Base-by-base conservation (phyloP, 2,329 filamentous ascomycete species). In the Clonostachys rhizophaga region DNA sequence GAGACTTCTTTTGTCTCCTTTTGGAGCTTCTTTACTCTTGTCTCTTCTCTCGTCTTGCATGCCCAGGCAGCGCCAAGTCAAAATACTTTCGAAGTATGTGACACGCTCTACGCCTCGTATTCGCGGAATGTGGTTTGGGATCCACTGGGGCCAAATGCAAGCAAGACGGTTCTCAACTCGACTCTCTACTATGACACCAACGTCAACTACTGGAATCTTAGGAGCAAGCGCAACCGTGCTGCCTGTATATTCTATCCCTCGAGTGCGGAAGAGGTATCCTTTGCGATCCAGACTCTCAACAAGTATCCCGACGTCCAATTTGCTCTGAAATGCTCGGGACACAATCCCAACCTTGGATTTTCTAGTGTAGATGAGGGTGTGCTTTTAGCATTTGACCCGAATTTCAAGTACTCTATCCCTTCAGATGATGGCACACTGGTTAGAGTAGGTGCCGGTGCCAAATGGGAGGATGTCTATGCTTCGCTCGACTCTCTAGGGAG, bases 281-380 rank as follows among this genome's bases (percentile, higher is more conserved):
- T 52, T 5, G 55, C 60, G n/a, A 55, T 69, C 11, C 55, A 49
- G n/a, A 44, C 62, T 8, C 54, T 69, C 16, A 57, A 61, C 41
- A 49, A 56, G 34, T 55, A 60, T 47, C 52, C 58, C 3, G 54
- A 57, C 40, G 65, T 65, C 11, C 40, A 52, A 8, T 68, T 68
- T 52, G 60, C 66, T 10, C 60, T 65, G 46, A 64, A 66, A 52
- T 63, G 62, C 42, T 67, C 65, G 12, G 66, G 70, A 3, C 68
- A 72, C 49, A 56, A 63, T 43, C 63, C 66, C 0, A 68, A 68
- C 47, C 49, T 50, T 11, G 57, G 61, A 2, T 62, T 64, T 44
- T 56, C 64, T 8, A 63, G 56, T 18, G 53, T 66, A 5, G 43
- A 61, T 35, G 64, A 64, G 44, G 66, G 66, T 35, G 61, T 69